phyloP scores from a whole-genome alignment of 257 asterid species.

The Fraxinus cuspidata region DNA sequence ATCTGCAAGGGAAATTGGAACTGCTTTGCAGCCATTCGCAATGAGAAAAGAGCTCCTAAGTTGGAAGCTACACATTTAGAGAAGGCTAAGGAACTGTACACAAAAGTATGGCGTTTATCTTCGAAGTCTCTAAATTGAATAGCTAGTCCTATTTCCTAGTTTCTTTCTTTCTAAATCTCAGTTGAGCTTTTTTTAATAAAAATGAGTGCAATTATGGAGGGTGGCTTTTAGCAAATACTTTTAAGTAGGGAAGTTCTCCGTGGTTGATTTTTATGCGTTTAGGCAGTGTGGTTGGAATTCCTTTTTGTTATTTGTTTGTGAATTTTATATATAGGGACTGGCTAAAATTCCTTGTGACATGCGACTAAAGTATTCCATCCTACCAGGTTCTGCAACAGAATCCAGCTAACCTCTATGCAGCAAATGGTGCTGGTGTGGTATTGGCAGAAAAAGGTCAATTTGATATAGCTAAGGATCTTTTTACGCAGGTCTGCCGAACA shows the following conservation, averaged over 20 bases:
- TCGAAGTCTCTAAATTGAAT: conserved; percentile 30
- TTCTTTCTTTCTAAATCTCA: neutral
- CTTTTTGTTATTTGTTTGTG: conserved; percentile 1
- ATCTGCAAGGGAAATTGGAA: conserved; percentile 91
- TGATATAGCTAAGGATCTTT: conserved; percentile 92
- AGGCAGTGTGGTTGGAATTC: conserved; percentile 5
- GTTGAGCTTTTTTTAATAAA: neutral
- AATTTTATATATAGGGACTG: conserved; percentile 13
- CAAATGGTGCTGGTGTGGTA: conserved; percentile 98
- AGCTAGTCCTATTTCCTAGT: neutral
- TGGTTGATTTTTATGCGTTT: neutral
- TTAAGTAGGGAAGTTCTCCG: neutral
- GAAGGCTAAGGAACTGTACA: conserved; percentile 95
- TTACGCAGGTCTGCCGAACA: conserved; percentile 70
- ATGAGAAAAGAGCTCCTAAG: conserved; percentile 92
- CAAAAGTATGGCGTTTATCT: conserved; percentile 60
- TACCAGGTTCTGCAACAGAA: conserved; percentile 81
- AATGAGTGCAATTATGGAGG: neutral
- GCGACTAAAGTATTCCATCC: conserved; percentile 26
- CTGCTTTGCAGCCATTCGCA: conserved; percentile 78
- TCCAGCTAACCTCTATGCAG: conserved; percentile 91
- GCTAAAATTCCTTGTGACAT: conserved; percentile 18
- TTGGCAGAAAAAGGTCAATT: conserved; percentile 96
- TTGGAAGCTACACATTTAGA: conserved; percentile 95
- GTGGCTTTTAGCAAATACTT: neutral